phyloP scores from a whole-genome alignment of 805 yeast species.

The Hanseniaspora nectarophila region DNA sequence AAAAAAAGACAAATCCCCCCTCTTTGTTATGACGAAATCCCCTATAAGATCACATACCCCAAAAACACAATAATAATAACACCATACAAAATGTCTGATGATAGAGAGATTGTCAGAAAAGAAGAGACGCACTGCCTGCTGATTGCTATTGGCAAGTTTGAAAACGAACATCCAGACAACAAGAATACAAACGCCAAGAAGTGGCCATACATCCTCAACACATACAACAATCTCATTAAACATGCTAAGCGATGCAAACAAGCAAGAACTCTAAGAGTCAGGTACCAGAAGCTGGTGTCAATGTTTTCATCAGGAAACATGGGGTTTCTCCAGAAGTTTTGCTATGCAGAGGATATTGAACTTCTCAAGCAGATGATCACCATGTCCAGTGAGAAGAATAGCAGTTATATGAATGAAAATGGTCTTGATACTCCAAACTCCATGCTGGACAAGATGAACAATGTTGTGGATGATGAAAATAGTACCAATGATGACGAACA shows the following conservation, averaged over 20 bases:
- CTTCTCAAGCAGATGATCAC: background rate
- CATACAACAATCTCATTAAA: conserved; percentile 22
- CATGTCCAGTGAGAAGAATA: background rate
- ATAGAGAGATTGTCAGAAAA: background rate
- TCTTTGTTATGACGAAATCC: too few species aligned
- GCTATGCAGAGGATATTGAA: background rate
- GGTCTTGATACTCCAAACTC: too few species aligned
- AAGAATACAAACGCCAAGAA: conserved; percentile 15
- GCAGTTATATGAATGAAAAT: background rate
- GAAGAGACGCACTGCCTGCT: background rate
- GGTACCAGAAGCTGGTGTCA: conserved; percentile 23
- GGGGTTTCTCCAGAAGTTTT: background rate
- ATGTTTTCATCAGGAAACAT: conserved; percentile 15
- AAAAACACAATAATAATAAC: background rate
- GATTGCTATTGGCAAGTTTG: conserved; percentile 13
- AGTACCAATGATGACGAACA: background rate
- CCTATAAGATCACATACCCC: too few species aligned
- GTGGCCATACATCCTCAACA: conserved; percentile 23
- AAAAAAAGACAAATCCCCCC: too few species aligned
- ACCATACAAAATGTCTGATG: background rate
- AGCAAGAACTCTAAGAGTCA: conserved; percentile 24
- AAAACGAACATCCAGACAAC: conserved; percentile 22
- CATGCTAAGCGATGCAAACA: conserved; percentile 21
- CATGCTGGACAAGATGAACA: too few species aligned
- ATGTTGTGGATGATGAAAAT: background rate